These are phyloP conservation scores for Aquilaria agallochum DNA, from an alignment of 441 rosid species.

Conservation along the genomic window DNA sequence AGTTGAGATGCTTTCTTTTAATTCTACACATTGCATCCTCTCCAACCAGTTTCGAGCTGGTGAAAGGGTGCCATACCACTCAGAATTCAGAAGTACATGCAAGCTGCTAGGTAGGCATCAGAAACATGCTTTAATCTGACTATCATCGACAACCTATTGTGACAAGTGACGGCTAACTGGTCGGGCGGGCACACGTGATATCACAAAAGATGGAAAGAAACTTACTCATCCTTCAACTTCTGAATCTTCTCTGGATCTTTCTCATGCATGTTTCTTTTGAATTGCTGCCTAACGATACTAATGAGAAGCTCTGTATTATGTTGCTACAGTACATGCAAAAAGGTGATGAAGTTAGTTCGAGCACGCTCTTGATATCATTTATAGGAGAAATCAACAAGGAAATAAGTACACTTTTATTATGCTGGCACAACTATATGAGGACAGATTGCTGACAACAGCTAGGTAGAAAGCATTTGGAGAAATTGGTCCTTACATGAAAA, in stretches of 20 bases:
- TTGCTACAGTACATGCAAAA: constrained; percentile 48
- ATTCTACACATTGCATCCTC: too few relatives aligned
- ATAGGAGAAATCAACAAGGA: background rate
- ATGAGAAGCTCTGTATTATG: constrained; percentile 78
- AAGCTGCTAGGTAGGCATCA: constrained; percentile 10
- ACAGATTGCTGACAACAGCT: constrained; percentile 1
- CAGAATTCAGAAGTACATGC: background rate
- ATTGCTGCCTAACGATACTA: constrained; percentile 85
- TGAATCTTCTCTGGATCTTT: constrained; percentile 88
- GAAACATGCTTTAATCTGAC: background rate
- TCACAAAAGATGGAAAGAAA: constrained; percentile 10
- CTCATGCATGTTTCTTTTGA: constrained; percentile 79
- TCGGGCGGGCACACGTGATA: background rate
- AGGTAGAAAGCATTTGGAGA: background rate
- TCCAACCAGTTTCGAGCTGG: too few relatives aligned
- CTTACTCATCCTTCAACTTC: constrained; percentile 92
- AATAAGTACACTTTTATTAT: background rate
- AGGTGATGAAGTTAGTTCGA: constrained; percentile 9
- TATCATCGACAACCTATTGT: background rate
- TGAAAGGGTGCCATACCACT: too few relatives aligned
- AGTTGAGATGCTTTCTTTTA: too few relatives aligned
- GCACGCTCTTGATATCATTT: background rate
- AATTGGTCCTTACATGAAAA: too few relatives aligned
- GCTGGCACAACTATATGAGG: constrained; percentile 3
- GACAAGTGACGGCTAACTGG: background rate